These are phyloP conservation scores for Sistotremastrum suecicum DNA, from an alignment of 768 basidiomycete genomes.

Conservation along the genomic window DNA sequence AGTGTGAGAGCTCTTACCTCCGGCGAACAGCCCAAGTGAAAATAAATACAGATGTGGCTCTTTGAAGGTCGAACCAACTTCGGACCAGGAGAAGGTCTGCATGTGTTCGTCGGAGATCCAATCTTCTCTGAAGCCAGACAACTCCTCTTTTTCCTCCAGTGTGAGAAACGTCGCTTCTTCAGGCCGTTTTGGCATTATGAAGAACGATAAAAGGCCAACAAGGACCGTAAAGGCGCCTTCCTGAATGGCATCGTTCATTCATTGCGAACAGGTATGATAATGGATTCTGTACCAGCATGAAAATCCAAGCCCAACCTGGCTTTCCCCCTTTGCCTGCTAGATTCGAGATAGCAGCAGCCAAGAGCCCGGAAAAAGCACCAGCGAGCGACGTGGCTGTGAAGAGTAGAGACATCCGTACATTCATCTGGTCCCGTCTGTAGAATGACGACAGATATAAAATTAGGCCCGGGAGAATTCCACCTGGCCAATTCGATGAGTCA, in stretches of 20 bases:
- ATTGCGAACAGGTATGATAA: too few relatives aligned
- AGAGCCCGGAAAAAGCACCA: conserved; percentile 48
- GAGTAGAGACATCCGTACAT: conserved; percentile 26
- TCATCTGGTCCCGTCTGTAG: conserved; percentile 15
- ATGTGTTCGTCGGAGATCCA: conserved; percentile 4
- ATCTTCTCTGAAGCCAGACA: conserved; percentile 1
- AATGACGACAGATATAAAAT: conserved; percentile 12
- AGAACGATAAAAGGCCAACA: conserved; percentile 38
- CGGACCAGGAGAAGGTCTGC: conserved; percentile 2
- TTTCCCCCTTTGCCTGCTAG: conserved; percentile 39
- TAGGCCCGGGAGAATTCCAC: too few relatives aligned
- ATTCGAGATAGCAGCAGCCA: conserved; percentile 44
- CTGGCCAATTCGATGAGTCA: too few relatives aligned
- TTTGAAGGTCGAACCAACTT: too few relatives aligned
- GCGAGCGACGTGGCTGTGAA: conserved; percentile 33
- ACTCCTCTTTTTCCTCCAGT: conserved; percentile 14
- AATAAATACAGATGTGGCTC: too few relatives aligned
- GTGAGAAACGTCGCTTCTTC: conserved; percentile 35
- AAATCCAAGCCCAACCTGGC: conserved; percentile 56
- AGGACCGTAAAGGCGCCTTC: conserved; percentile 52
- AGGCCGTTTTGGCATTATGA: conserved; percentile 33
- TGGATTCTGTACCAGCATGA: conserved; percentile 24
- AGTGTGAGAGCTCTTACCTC: too few relatives aligned
- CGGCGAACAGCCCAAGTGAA: too few relatives aligned
- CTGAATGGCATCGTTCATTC: too few relatives aligned